Conservation (phyloP, 768 basidiomycete species). For the Lyophyllum shimeji region DNA sequence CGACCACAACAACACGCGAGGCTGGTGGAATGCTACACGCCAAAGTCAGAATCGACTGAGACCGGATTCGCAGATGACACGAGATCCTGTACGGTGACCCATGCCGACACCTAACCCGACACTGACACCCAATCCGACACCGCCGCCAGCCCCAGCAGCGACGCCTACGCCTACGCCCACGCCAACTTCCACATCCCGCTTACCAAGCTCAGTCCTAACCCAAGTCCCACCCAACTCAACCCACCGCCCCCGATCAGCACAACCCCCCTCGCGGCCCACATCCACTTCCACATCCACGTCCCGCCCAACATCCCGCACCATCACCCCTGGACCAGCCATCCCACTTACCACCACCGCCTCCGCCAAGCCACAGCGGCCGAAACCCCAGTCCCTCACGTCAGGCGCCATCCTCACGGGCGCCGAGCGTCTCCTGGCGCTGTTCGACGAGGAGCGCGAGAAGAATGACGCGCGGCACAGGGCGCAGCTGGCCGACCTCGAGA, state of each 20-base stretch:
- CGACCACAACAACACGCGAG: too few relatives aligned
- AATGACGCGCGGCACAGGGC: constrained; percentile 2
- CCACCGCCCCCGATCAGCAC: not conserved
- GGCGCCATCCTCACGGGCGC: constrained; percentile 3
- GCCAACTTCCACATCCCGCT: not conserved
- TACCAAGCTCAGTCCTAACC: too few relatives aligned
- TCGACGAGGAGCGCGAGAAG: constrained; percentile 4
- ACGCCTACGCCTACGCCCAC: not conserved
- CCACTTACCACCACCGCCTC: not conserved
- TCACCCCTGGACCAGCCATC: not conserved
- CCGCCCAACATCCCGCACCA: not conserved
- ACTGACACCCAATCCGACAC: too few relatives aligned
- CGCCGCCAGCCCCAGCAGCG: too few relatives aligned
- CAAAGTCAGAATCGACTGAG: too few relatives aligned
- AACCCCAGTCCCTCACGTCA: not conserved
- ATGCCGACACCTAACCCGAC: not conserved
- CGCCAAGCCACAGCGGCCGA: not conserved
- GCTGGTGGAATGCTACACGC: too few relatives aligned
- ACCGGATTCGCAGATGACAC: not conserved
- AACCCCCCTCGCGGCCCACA: not conserved
- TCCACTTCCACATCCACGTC: not conserved
- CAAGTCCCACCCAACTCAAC: not conserved
- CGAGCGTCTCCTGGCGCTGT: constrained; percentile 7
- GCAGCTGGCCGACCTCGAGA: constrained; percentile 4
- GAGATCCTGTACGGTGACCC: not conserved